Conservation (phyloP, 2,329 filamentous ascomycete genomes). For the Mollisiaceae sp. region DNA sequence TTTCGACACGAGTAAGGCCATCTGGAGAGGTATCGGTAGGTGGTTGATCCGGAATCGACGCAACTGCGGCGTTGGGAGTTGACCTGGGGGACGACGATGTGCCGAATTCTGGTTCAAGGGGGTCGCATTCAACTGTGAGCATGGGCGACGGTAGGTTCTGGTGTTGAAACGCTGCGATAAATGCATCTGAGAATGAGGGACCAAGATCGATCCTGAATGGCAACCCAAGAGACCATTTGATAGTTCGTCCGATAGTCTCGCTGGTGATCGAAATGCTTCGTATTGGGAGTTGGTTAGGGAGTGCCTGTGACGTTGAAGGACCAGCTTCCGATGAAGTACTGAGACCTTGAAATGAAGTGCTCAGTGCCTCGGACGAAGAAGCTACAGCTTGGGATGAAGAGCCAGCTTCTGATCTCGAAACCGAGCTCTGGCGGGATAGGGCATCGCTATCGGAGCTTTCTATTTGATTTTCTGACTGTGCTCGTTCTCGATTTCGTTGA, state of each 20-base stretch:
- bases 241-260: not conserved
- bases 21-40: not conserved
- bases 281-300: not conserved
- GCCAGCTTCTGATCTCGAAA: conserved; percentile 7
- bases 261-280: conserved; percentile 15
- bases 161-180: conserved; percentile 27
- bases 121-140: not conserved
- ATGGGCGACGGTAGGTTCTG: conserved; percentile 14
- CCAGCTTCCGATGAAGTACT: not conserved
- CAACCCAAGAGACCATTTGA: conserved; percentile 23
- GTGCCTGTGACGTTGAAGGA: not conserved
- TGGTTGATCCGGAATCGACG: not conserved
- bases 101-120: not conserved
- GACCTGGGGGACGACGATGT: not conserved
- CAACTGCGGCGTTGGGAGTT: too few species aligned
- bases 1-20: conserved; percentile 17
- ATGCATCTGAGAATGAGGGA: conserved; percentile 19
- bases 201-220: conserved; percentile 28
- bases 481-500: conserved; percentile 22
- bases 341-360: not conserved
- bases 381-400: conserved; percentile 4
- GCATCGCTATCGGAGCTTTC: conserved; percentile 1
- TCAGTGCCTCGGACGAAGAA: not conserved
- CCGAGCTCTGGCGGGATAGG: conserved; percentile 4
- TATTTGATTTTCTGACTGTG: conserved; percentile 12